Percentiles rank a stretch among this genome's conserved stretches.
Conservation (phyloP, 179 eudicot species). For the Heliamphora pulchella region DNA sequence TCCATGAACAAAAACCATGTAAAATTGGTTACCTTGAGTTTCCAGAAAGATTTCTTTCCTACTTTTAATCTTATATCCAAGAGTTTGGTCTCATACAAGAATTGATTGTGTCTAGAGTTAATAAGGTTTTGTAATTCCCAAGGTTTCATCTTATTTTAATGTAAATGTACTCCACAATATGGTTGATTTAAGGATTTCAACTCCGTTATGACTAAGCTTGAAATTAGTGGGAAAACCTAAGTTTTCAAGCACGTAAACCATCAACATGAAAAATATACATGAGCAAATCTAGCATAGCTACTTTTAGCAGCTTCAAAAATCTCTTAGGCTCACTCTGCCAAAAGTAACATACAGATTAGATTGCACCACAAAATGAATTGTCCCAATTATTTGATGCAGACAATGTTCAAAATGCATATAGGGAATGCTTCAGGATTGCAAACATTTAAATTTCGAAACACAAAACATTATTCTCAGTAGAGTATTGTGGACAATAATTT, state of each 20-base stretch:
- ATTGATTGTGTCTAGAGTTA: background rate
- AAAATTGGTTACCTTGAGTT: background rate
- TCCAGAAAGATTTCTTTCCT: background rate
- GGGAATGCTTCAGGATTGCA: background rate
- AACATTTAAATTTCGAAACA: background rate
- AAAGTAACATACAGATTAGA: background rate
- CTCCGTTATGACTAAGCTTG: background rate
- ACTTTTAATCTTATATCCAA: background rate
- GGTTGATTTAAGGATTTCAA: background rate
- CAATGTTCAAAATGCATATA: background rate
- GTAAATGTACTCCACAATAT: background rate
- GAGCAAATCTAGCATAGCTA: background rate
- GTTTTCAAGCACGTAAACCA: background rate
- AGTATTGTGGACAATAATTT: constrained; percentile 9
- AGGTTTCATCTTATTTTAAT: background rate
- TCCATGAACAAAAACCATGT: background rate
- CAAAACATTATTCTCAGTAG: background rate
- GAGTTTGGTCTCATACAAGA: background rate
- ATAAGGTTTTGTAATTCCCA: background rate
- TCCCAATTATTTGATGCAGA: background rate
- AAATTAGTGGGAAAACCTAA: background rate
- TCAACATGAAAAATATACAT: background rate
- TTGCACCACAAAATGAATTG: background rate
- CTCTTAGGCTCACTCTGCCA: background rate
- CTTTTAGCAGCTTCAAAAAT: background rate